phyloP scores from a whole-genome alignment of 2,329 filamentous ascomycete species.

The Fusarium camptoceras region DNA sequence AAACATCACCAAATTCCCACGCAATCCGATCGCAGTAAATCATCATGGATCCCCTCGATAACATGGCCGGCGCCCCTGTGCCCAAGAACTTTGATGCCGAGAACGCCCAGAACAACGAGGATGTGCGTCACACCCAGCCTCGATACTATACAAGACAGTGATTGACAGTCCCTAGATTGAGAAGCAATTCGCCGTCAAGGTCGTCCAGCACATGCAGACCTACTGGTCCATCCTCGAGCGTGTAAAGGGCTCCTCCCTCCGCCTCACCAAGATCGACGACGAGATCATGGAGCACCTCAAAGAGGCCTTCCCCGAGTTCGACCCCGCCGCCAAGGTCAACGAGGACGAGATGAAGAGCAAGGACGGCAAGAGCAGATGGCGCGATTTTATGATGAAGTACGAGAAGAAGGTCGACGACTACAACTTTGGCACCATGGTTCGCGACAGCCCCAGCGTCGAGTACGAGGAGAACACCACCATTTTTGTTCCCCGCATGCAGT shows the following conservation, averaged over 20 bases:
- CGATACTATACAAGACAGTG: constrained; percentile 9
- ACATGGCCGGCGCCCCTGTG: constrained; percentile 52
- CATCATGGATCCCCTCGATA: constrained; percentile 55
- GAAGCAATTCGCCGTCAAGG: constrained; percentile 99
- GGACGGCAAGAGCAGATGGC: constrained; percentile 91
- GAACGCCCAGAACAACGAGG: constrained; percentile 65
- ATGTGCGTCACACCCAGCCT: constrained; percentile 56
- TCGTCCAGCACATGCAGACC: constrained; percentile 94
- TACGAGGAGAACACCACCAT: constrained; percentile 92
- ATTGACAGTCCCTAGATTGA: constrained; percentile 76
- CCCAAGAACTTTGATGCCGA: constrained; percentile 71
- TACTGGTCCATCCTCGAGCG: constrained; percentile 97
- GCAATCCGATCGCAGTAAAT: not conserved
- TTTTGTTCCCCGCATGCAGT: constrained; percentile 74
- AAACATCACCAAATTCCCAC: not conserved
- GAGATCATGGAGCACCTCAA: constrained; percentile 93
- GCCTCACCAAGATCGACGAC: constrained; percentile 93
- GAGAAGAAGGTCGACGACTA: constrained; percentile 96
- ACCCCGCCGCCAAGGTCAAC: constrained; percentile 81
- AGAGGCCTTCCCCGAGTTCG: constrained; percentile 91
- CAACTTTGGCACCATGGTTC: constrained; percentile 96
- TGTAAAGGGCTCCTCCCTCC: constrained; percentile 86
- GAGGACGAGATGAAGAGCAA: constrained; percentile 99
- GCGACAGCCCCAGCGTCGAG: constrained; percentile 80
- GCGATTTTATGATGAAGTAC: constrained; percentile 92